Evolutionary conservation across 2,329 filamentous ascomycete species (phyloP).

Genomic region (Botrytis deweyae): DNA sequence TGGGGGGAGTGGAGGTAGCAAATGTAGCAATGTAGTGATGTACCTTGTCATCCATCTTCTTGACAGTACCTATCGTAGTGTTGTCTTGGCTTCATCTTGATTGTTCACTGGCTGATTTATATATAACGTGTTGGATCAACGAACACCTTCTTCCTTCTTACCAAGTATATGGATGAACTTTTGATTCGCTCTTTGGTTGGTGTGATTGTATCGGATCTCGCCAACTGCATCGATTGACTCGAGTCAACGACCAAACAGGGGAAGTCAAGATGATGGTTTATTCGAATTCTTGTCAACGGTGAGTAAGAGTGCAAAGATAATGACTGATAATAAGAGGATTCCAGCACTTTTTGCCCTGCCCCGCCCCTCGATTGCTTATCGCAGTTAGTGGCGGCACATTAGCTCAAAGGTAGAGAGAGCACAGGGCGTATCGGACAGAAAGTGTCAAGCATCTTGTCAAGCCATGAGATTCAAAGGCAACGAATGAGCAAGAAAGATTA

Average conservation of each 20-base stretch:
- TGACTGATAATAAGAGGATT: not conserved
- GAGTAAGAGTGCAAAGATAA: not conserved
- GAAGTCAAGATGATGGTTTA: not conserved
- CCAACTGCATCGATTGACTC: not conserved
- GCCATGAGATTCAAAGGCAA: constrained; percentile 1
- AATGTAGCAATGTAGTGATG: not conserved
- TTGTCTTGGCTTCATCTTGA: not conserved
- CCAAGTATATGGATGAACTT: not conserved
- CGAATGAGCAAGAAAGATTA: not conserved
- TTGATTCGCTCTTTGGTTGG: not conserved
- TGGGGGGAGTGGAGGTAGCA: not conserved
- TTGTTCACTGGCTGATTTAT: not conserved
- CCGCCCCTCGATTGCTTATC: constrained; percentile 17
- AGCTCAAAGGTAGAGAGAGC: constrained; percentile 3
- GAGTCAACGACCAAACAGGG: not conserved
- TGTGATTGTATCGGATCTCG: not conserved
- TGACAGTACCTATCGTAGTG: not conserved
- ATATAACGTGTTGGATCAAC: not conserved
- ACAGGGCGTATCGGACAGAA: constrained; percentile 14
- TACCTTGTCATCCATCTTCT: not conserved
- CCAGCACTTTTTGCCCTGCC: not conserved
- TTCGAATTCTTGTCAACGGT: not conserved
- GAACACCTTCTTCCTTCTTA: not conserved
- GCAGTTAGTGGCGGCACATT: constrained; percentile 6
- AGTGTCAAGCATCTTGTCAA: not conserved